Conservation (phyloP, 768 basidiomycete genomes). For the Lanmaoa rubissima region DNA sequence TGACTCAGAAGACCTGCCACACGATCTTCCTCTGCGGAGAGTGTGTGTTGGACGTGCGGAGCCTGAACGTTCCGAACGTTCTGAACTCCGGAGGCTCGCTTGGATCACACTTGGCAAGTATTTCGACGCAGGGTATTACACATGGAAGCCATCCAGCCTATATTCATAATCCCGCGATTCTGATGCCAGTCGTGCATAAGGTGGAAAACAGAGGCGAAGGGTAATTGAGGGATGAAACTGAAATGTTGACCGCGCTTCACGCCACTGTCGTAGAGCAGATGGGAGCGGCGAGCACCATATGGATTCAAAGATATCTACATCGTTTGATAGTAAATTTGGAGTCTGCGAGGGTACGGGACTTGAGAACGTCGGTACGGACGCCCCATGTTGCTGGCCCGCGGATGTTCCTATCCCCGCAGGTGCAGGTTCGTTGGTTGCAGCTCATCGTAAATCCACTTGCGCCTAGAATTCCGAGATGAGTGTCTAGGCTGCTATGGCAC, state of each 20-base stretch:
- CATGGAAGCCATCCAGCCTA: neutral
- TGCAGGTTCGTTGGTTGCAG: neutral
- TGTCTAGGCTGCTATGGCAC: neutral
- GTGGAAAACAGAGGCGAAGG: neutral
- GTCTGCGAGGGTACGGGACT: neutral
- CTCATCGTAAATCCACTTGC: neutral
- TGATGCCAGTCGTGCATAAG: neutral
- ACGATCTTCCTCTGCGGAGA: neutral
- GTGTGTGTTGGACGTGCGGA: too few relatives aligned
- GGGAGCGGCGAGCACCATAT: neutral
- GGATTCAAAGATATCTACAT: too few relatives aligned
- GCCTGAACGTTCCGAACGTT: too few relatives aligned
- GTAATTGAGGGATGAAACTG: slow-evolving; percentile 1
- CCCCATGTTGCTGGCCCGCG: neutral
- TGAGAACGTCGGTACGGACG: slow-evolving; percentile 1
- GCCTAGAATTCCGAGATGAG: neutral
- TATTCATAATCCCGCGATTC: neutral
- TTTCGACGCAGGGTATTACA: neutral
- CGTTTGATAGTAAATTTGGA: neutral
- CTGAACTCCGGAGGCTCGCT: neutral
- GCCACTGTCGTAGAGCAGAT: neutral
- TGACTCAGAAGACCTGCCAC: slow-evolving; percentile 3
- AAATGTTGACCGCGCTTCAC: neutral
- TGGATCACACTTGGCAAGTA: neutral
- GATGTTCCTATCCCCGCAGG: neutral